Percentiles rank a stretch among this genome's conserved stretches.
Evolutionary conservation across 495 filamentous ascomycete species (phyloP).

Genomic region (Lasiosphaeria ovina): DNA sequence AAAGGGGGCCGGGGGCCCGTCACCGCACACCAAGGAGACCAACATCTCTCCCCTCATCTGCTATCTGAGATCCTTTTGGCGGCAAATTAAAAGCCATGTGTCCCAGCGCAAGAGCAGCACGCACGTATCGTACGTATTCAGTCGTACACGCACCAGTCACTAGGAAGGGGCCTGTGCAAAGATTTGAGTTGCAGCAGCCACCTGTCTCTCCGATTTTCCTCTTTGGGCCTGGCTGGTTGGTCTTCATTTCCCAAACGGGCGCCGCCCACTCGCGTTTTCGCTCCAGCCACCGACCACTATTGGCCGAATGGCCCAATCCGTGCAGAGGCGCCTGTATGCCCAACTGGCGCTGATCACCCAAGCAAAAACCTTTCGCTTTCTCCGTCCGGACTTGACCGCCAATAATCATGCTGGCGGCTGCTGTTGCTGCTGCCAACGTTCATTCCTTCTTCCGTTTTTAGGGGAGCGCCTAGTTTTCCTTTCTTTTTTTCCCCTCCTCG

Average conservation of each 20-base stretch:
- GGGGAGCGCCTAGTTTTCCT: not conserved
- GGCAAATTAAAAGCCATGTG: too few species aligned
- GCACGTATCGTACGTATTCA: too few species aligned
- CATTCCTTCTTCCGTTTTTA: not conserved
- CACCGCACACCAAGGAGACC: too few species aligned
- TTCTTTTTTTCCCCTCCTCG: constrained; percentile 9
- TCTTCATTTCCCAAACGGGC: constrained; percentile 17
- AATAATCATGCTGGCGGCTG: not conserved
- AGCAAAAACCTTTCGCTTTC: constrained; percentile 1
- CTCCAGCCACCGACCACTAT: constrained; percentile 16
- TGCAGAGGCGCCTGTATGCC: constrained; percentile 20
- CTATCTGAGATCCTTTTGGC: too few species aligned
- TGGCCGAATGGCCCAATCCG: constrained; percentile 22
- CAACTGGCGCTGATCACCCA: constrained; percentile 18
- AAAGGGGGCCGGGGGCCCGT: too few species aligned
- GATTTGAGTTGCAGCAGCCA: constrained; percentile 3
- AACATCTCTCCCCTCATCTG: too few species aligned
- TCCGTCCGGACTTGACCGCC: not conserved
- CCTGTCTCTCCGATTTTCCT: constrained; percentile 6
- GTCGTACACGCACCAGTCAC: too few species aligned
- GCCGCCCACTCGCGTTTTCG: constrained; percentile 12
- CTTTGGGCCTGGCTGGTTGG: not conserved
- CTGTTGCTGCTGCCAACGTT: not conserved
- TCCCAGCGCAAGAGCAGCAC: too few species aligned
- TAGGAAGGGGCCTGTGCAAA: too few species aligned